Evolutionary conservation across 2,329 filamentous ascomycete genomes (phyloP).

Genomic region (Lasiodiplodia sp.): DNA sequence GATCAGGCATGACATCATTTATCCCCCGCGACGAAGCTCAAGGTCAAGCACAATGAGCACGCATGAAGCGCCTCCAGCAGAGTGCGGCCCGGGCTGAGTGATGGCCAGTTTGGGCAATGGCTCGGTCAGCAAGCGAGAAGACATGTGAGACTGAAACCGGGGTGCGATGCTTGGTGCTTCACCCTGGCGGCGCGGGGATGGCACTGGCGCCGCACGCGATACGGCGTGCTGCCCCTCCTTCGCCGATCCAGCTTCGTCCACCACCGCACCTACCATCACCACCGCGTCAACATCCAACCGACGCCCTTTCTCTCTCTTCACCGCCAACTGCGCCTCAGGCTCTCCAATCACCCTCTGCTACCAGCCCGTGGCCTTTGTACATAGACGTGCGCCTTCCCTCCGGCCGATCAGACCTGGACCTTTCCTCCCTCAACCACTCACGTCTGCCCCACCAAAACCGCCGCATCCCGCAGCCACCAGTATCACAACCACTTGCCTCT

Average conservation of each 20-base stretch:
- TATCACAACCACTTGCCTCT: neutral
- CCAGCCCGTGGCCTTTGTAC: neutral
- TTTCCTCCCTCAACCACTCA: neutral
- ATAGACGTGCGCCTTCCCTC: neutral
- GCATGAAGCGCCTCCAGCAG: neutral
- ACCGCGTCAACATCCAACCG: neutral
- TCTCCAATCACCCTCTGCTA: neutral
- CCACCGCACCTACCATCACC: slow-evolving; percentile 22
- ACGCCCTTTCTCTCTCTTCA: neutral
- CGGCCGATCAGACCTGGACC: neutral
- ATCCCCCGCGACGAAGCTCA: neutral
- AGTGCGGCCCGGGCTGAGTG: neutral
- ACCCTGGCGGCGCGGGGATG: slow-evolving; percentile 22
- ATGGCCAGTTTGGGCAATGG: neutral
- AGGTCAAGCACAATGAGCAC: neutral
- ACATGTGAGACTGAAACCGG: slow-evolving; percentile 26
- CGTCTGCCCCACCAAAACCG: slow-evolving; percentile 20
- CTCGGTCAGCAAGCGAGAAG: neutral
- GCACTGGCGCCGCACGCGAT: slow-evolving; percentile 12
- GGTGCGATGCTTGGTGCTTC: slow-evolving; percentile 24
- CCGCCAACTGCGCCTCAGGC: slow-evolving; percentile 17
- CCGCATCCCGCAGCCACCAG: slow-evolving; percentile 5
- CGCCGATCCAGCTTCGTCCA: slow-evolving; percentile 23
- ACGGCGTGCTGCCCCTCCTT: slow-evolving; percentile 24
- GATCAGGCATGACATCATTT: slow-evolving; percentile 11